A percentile compares a stretch with the other conserved stretches of the same genome.
Evolutionary conservation across 2,329 filamentous ascomycete species (phyloP).

Genomic region (Fusarium cyanostomum): DNA sequence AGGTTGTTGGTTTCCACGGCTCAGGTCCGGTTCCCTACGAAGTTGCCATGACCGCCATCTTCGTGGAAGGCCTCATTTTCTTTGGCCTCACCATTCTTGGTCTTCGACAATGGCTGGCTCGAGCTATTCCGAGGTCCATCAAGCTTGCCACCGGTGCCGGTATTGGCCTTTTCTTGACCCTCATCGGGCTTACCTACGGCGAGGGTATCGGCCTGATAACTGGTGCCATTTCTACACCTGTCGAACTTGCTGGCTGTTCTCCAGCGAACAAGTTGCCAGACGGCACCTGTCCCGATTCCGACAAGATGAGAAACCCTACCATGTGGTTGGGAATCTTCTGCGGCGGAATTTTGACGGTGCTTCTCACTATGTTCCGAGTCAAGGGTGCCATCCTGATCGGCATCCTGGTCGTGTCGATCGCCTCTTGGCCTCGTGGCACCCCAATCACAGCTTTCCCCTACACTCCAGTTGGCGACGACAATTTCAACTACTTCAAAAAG

Average conservation of each 20-base stretch:
- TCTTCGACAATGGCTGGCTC: constrained; percentile 86
- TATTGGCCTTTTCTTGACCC: constrained; percentile 82
- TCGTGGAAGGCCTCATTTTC: constrained; percentile 90
- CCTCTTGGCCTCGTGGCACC: constrained; percentile 85
- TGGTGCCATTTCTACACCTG: constrained; percentile 71
- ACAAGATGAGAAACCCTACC: constrained; percentile 83
- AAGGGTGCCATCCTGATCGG: constrained; percentile 87
- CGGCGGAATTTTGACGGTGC: constrained; percentile 79
- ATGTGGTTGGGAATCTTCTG: constrained; percentile 92
- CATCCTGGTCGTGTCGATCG: constrained; percentile 83
- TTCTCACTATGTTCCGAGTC: constrained; percentile 85
- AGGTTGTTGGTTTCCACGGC: constrained; percentile 75
- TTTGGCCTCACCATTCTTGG: constrained; percentile 80
- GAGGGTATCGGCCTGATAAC: constrained; percentile 83
- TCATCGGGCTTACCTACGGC: constrained; percentile 79
- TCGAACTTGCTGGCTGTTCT: constrained; percentile 78
- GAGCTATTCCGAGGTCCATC: constrained; percentile 82
- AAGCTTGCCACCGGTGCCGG: constrained; percentile 87
- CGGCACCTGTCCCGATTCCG: constrained; percentile 62
- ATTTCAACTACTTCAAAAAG: constrained; percentile 86
- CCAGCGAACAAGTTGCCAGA: constrained; percentile 48
- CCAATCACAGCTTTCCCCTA: constrained; percentile 83
- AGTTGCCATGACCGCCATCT: constrained; percentile 83
- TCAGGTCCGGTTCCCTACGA: constrained; percentile 76
- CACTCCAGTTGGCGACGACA: constrained; percentile 70